phyloP scores from a whole-genome alignment of 164 flowering plant species.

The Brasenia schreberi region DNA sequence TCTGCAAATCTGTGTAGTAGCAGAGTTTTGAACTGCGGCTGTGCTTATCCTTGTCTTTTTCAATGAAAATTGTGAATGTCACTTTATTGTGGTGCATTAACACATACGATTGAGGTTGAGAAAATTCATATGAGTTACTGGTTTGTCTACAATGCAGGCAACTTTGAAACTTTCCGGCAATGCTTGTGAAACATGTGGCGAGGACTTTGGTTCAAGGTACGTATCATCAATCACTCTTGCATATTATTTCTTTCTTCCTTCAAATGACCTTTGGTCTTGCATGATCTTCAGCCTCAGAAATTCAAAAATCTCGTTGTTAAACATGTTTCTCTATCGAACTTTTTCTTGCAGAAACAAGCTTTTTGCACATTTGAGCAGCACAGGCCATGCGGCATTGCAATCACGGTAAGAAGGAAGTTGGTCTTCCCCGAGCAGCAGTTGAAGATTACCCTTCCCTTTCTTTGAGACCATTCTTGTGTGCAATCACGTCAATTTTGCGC shows the following conservation, averaged over 20 bases:
- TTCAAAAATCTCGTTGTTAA: too few relatives aligned
- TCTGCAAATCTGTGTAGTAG: too few relatives aligned
- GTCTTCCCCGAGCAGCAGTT: neutral
- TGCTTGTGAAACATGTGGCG: conserved; percentile 67
- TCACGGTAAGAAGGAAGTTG: conserved; percentile 20
- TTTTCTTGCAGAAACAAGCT: conserved; percentile 49
- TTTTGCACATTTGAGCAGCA: conserved; percentile 59
- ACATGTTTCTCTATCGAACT: neutral
- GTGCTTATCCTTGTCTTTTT: too few relatives aligned
- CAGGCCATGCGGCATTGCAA: conserved; percentile 65
- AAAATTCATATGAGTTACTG: neutral
- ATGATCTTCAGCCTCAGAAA: too few relatives aligned
- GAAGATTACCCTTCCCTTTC: neutral
- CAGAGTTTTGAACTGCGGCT: too few relatives aligned
- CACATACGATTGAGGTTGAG: neutral
- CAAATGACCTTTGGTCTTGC: too few relatives aligned
- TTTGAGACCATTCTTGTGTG: neutral
- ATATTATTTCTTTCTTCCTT: too few relatives aligned
- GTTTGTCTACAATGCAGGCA: too few relatives aligned
- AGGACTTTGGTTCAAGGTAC: conserved; percentile 71
- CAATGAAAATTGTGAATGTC: too few relatives aligned
- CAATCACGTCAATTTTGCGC: too few relatives aligned
- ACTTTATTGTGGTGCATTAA: too few relatives aligned
- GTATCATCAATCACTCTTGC: neutral
- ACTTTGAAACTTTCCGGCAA: conserved; percentile 11